Percentiles rank a stretch among this genome's conserved stretches.
These are phyloP conservation scores for Apiospora sp. DNA, from an alignment of 2,329 filamentous ascomycete species.

Conservation along the genomic window DNA sequence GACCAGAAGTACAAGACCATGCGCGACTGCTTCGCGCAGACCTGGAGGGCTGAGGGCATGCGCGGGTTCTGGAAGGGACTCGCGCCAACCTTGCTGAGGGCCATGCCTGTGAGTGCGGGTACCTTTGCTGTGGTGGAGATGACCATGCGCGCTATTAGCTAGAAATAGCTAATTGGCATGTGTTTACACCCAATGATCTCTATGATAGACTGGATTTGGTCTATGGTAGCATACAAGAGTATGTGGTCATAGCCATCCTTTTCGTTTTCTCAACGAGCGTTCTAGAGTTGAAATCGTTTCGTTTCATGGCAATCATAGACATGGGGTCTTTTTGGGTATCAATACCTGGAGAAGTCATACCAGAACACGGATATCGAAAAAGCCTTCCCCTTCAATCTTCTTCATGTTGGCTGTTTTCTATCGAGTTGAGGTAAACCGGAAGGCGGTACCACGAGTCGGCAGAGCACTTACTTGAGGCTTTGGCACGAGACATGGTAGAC, in stretches of 20 bases:
- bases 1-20: constrained; percentile 77
- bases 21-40: constrained; percentile 89
- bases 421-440: no score
- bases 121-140: constrained; percentile 88
- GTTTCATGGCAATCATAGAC: neutral
- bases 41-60: constrained; percentile 77
- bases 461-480: no score
- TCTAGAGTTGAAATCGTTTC: neutral
- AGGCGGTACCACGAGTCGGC: no score
- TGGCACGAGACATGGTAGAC: no score
- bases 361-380: no score
- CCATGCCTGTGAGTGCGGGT: constrained; percentile 97
- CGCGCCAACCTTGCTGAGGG: constrained; percentile 86
- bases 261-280: neutral
- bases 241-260: neutral
- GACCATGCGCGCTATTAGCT: constrained; percentile 68
- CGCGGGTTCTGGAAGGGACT: constrained; percentile 95
- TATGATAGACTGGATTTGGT: neutral
- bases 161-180: constrained; percentile 20
- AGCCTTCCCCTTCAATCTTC: no score
- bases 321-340: neutral
- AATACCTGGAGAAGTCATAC: no score
- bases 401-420: no score
- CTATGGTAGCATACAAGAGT: neutral
- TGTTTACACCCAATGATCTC: no score